phyloP scores from a whole-genome alignment of 2,329 filamentous ascomycete species.

The Neofusicoccum parvum region DNA sequence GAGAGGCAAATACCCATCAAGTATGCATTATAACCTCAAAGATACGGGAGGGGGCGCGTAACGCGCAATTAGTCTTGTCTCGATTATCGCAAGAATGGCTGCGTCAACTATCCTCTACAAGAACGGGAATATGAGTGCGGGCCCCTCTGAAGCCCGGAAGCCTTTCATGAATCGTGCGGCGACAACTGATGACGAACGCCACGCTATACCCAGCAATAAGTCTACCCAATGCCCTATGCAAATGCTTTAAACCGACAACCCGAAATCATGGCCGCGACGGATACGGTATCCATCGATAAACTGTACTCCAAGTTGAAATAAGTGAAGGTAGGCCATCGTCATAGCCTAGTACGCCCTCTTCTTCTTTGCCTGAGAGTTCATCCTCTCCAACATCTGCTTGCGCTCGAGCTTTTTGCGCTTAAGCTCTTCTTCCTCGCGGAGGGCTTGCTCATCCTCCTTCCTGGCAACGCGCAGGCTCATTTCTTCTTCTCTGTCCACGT shows the following conservation, averaged over 20 bases:
- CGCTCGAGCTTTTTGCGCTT: conserved; percentile 65
- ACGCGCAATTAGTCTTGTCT: conserved; percentile 15
- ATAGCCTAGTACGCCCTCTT: conserved; percentile 5
- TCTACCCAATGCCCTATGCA: conserved; percentile 21
- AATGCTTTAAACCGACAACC: conserved; percentile 19
- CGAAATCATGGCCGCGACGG: background rate
- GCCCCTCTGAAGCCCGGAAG: conserved; percentile 11
- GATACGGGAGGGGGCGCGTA: background rate
- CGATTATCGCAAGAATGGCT: conserved; percentile 1
- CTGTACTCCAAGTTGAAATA: background rate
- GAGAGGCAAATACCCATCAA: background rate
- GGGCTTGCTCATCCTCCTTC: conserved; percentile 67
- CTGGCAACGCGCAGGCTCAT: conserved; percentile 63
- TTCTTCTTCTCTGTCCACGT: conserved; percentile 72
- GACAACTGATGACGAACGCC: conserved; percentile 19
- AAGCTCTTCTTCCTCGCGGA: conserved; percentile 62
- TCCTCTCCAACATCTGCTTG: conserved; percentile 38
- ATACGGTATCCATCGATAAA: background rate
- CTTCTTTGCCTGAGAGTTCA: conserved; percentile 17
- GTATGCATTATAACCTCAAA: background rate
- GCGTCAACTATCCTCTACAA: conserved; percentile 8
- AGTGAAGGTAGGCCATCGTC: background rate
- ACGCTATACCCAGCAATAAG: conserved; percentile 20
- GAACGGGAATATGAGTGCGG: background rate
- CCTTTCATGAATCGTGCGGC: conserved; percentile 19